phyloP scores from a whole-genome alignment of 306 rosid genomes.

The Trifolium pratense region DNA sequence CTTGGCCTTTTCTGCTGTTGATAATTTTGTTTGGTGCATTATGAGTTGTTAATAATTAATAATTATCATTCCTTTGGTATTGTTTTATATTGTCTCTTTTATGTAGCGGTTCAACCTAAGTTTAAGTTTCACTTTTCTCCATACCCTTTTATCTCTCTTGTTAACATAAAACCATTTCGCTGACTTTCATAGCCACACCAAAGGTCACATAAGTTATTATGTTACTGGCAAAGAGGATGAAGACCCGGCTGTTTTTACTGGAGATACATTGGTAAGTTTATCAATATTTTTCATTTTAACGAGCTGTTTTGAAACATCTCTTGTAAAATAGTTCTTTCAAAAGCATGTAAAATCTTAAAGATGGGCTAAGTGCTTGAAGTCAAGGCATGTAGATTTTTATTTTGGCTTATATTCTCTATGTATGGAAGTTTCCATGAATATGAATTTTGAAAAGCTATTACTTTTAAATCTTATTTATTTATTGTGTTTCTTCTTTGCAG shows the following conservation, averaged over 20 bases:
- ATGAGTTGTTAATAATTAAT: conserved; percentile 25
- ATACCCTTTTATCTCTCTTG: conserved; percentile 8
- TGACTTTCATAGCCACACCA: conserved; percentile 76
- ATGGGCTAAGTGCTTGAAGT: conserved; percentile 27
- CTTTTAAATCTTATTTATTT: conserved; percentile 32
- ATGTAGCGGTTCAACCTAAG: conserved; percentile 15
- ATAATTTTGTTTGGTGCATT: not conserved
- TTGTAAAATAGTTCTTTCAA: conserved; percentile 6
- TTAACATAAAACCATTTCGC: conserved; percentile 38
- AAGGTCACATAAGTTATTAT: conserved; percentile 90
- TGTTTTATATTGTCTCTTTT: not conserved
- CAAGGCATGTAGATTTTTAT: conserved; percentile 12
- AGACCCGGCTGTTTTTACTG: conserved; percentile 87
- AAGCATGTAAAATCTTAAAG: conserved; percentile 29
- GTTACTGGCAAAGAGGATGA: conserved; percentile 74
- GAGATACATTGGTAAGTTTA: conserved; percentile 84
- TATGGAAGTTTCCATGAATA: conserved; percentile 4
- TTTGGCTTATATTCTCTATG: not conserved
- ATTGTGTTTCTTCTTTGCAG: conserved; percentile 47
- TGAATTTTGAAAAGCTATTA: conserved; percentile 23
- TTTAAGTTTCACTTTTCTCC: conserved; percentile 16
- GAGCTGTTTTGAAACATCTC: conserved; percentile 19
- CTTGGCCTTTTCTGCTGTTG: conserved; percentile 1
- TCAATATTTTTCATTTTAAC: conserved; percentile 11
- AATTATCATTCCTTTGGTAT: conserved; percentile 24